phyloP scores from a whole-genome alignment of 78 protist species.

The Dictyostelium capitatum region DNA sequence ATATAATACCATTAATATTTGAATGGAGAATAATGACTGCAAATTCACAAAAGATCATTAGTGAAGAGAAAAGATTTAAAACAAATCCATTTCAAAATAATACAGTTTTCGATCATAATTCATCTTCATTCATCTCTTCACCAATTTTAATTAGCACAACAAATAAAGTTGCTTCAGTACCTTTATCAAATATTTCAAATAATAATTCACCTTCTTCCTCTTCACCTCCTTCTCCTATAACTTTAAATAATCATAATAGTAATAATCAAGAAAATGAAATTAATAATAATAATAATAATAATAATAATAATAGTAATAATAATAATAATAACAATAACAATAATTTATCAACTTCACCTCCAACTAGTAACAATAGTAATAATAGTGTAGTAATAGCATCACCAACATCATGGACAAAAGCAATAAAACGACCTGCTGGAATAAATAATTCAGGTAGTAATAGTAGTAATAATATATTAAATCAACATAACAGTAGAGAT shows the following conservation, averaged over 20 bases:
- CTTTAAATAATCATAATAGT: background rate
- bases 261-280: background rate
- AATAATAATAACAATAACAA: background rate
- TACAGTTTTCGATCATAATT: constrained; percentile 12
- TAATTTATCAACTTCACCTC: background rate
- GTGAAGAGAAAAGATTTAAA: constrained; percentile 52
- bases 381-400: background rate
- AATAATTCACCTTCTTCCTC: background rate
- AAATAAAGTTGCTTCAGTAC: background rate
- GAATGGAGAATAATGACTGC: constrained; percentile 68
- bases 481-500: too few species aligned
- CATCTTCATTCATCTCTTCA: constrained; percentile 27
- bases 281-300: constrained; percentile 10
- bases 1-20: constrained; percentile 5
- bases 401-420: constrained; percentile 31
- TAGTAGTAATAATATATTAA: background rate
- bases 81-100: constrained; percentile 18
- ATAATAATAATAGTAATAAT: constrained; percentile 13
- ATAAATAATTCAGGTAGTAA: background rate
- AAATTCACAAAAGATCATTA: constrained; percentile 65
- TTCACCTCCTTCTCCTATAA: constrained; percentile 11
- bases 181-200: background rate
- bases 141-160: constrained; percentile 37
- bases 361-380: background rate
- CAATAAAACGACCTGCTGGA: constrained; percentile 1